These are phyloP conservation scores for Sporothrix protearum DNA, from an alignment of 2,329 filamentous ascomycete genomes.

Conservation along the genomic window DNA sequence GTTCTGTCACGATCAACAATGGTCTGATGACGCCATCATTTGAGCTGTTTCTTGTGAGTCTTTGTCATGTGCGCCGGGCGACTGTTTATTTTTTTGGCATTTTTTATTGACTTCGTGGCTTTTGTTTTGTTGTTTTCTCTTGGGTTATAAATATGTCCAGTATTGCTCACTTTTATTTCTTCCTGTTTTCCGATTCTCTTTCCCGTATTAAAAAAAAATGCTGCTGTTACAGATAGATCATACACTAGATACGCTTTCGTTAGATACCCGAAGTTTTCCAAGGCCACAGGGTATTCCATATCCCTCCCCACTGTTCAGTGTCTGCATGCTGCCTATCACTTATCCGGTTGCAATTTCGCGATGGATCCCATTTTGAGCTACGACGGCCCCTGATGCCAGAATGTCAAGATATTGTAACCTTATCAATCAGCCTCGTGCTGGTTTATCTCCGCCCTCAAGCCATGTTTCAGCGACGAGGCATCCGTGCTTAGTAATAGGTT, in stretches of 20 bases:
- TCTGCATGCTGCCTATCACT: not conserved
- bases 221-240: too few relatives aligned
- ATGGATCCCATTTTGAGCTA: not conserved
- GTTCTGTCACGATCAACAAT: not conserved
- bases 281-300: not conserved
- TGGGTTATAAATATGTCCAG: too few relatives aligned
- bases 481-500: not conserved
- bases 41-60: not conserved
- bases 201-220: not conserved
- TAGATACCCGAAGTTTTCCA: too few relatives aligned
- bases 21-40: conserved; percentile 1
- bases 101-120: not conserved
- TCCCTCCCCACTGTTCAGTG: not conserved
- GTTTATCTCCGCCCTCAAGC: not conserved
- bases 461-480: not conserved
- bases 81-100: not conserved
- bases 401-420: not conserved
- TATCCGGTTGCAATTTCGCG: not conserved
- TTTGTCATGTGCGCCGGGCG: not conserved
- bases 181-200: too few relatives aligned
- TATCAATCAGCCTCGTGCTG: not conserved
- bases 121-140: not conserved
- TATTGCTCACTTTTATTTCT: too few relatives aligned
- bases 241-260: too few relatives aligned
- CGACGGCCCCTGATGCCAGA: not conserved